phyloP scores from a whole-genome alignment of 805 yeast species.

The Cyberlindnera sargentensis region DNA sequence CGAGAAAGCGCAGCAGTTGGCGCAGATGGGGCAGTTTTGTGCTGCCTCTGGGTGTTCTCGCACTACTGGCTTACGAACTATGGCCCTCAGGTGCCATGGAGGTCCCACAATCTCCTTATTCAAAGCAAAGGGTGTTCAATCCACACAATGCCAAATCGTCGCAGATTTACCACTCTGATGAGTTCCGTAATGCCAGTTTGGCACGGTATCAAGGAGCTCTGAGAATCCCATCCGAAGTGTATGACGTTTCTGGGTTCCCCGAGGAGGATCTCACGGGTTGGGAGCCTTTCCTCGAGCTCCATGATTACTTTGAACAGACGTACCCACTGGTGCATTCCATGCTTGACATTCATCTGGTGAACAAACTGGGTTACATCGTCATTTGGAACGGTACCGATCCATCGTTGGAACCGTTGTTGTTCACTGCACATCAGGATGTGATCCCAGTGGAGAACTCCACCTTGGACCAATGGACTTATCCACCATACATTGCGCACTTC shows the following conservation, averaged over 20 bases:
- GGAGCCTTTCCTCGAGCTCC: slow-evolving; percentile 32
- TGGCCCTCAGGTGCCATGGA: not conserved
- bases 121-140: not conserved
- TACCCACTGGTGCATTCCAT: slow-evolving; percentile 49
- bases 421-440: slow-evolving; percentile 80
- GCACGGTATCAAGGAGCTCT: slow-evolving; percentile 49
- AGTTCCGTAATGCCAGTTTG: slow-evolving; percentile 34
- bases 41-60: not conserved
- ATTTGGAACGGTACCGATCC: slow-evolving; percentile 55
- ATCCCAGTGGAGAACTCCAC: slow-evolving; percentile 71
- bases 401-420: slow-evolving; percentile 53
- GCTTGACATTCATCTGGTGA: slow-evolving; percentile 46
- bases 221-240: slow-evolving; percentile 54
- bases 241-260: slow-evolving; percentile 40
- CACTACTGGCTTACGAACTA: not conserved
- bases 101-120: not conserved
- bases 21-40: not conserved
- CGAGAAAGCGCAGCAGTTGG: no score
- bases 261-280: slow-evolving; percentile 27
- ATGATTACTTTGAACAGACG: slow-evolving; percentile 42
- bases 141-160: not conserved
- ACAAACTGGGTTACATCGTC: slow-evolving; percentile 56
- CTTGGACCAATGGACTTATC: slow-evolving; percentile 52
- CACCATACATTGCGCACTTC: slow-evolving; percentile 59
- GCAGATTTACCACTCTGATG: not conserved